phyloP scores from a whole-genome alignment of 73 alveolate genomes.

The Urostyla sp. region DNA sequence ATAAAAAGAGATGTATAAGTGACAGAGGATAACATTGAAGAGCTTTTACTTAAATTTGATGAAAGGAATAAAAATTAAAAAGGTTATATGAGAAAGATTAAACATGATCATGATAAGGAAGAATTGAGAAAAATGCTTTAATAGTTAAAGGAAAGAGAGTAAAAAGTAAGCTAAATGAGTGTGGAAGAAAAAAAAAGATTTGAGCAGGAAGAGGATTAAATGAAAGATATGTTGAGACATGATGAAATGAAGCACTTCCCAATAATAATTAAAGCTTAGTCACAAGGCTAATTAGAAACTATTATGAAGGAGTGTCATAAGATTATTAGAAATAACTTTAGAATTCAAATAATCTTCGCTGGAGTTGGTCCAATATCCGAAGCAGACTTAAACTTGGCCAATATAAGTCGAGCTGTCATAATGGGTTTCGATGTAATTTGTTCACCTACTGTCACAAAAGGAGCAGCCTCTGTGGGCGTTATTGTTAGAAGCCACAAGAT shows the following conservation, averaged over 20 bases:
- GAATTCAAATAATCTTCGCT: constrained; percentile 59
- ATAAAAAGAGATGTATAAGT: constrained; percentile 31
- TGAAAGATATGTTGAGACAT: constrained; percentile 59
- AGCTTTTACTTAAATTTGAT: constrained; percentile 26
- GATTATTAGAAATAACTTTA: constrained; percentile 35
- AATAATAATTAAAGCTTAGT: constrained; percentile 78
- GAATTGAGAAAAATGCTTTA: constrained; percentile 45
- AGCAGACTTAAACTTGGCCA: constrained; percentile 76
- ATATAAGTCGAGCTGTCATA: constrained; percentile 69
- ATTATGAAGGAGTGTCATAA: constrained; percentile 64
- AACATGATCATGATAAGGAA: constrained; percentile 20
- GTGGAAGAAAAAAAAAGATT: constrained; percentile 61
- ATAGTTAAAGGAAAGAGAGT: constrained; percentile 56
- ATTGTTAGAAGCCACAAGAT: constrained; percentile 72
- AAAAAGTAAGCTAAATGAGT: constrained; percentile 48
- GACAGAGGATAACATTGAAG: constrained; percentile 4
- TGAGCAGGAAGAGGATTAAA: constrained; percentile 48
- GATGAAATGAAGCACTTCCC: constrained; percentile 66
- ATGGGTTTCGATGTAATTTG: constrained; percentile 75
- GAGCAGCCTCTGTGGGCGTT: constrained; percentile 59
- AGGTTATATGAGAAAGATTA: constrained; percentile 21
- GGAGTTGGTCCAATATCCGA: constrained; percentile 84
- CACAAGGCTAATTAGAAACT: constrained; percentile 85
- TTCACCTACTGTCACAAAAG: constrained; percentile 50
- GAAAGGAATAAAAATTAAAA: constrained; percentile 52